Evolutionary conservation across 768 basidiomycete genomes (phyloP).

Genomic region (Auricularia auricula-judae): DNA sequence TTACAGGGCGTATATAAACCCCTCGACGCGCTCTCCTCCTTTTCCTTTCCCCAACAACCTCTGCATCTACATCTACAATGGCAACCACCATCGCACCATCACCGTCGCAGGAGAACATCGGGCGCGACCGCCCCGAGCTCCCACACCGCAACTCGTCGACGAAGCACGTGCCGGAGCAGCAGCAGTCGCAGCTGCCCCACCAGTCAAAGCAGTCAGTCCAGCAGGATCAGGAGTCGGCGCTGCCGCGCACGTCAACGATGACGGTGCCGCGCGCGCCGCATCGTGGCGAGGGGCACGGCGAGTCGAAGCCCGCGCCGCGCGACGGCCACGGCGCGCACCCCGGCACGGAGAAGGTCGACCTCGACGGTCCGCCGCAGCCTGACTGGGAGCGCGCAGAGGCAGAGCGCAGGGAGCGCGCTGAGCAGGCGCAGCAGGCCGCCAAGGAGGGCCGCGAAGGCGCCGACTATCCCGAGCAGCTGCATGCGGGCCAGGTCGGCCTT

Average conservation of each 20-base stretch:
- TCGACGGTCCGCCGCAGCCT: not conserved
- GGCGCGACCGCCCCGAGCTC: not conserved
- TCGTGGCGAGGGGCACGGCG: not conserved
- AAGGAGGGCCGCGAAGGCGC: conserved; percentile 5
- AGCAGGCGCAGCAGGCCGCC: not conserved
- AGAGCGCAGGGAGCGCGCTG: not conserved
- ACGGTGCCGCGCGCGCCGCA: not conserved
- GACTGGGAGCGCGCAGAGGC: not conserved
- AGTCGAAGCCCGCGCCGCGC: not conserved
- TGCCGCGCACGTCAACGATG: not conserved
- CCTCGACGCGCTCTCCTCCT: no score
- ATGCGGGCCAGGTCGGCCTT: conserved; percentile 32
- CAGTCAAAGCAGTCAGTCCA: no score
- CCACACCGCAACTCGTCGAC: conserved; percentile 1
- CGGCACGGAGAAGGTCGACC: not conserved
- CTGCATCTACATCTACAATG: no score
- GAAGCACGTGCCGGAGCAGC: not conserved
- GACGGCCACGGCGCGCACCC: not conserved
- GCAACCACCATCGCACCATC: no score
- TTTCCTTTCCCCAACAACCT: no score
- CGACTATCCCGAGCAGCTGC: conserved; percentile 27
- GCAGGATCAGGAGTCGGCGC: not conserved
- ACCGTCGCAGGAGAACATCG: no score
- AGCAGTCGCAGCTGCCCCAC: not conserved
- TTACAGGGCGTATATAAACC: no score